A percentile compares a stretch with the other conserved stretches of the same genome.
Evolutionary conservation across 179 eudicot species (phyloP).

Genomic region (Spinacia oleracea): DNA sequence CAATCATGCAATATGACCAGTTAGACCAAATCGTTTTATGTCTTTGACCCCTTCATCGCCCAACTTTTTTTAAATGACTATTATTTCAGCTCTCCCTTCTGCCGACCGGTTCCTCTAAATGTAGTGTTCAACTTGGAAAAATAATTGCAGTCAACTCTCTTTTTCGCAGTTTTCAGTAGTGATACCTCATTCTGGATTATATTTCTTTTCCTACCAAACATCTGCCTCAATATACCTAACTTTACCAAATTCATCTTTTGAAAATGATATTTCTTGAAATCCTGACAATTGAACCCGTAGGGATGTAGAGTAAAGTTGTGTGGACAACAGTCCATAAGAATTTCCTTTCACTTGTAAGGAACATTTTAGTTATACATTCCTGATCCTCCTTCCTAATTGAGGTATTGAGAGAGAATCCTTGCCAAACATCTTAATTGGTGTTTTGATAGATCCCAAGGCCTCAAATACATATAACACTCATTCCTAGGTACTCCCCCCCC

Average conservation of each 20-base stretch:
- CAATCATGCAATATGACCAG: no score
- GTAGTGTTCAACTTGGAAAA: no score
- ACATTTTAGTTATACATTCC: no score
- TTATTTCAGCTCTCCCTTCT: no score
- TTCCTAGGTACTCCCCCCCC: not conserved
- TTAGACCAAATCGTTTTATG: no score
- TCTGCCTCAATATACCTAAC: not conserved
- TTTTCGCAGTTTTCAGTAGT: no score
- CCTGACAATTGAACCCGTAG: not conserved
- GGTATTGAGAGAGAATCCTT: not conserved
- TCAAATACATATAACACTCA: not conserved
- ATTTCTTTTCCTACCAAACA: no score
- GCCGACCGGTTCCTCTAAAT: no score
- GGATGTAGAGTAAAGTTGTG: not conserved
- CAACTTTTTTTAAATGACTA: no score
- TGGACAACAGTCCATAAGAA: not conserved
- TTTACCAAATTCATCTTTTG: not conserved
- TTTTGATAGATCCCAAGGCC: not conserved
- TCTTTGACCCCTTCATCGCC: no score
- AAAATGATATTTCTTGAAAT: not conserved
- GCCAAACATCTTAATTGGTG: not conserved
- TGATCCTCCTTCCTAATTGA: not conserved
- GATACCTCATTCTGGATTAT: no score
- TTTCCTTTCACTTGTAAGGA: not conserved
- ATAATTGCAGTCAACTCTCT: no score